Percentiles rank a stretch among this genome's conserved stretches.
phyloP scores from a whole-genome alignment of 1,284 basidiomycete genomes.

The Inonotus obliquus region DNA sequence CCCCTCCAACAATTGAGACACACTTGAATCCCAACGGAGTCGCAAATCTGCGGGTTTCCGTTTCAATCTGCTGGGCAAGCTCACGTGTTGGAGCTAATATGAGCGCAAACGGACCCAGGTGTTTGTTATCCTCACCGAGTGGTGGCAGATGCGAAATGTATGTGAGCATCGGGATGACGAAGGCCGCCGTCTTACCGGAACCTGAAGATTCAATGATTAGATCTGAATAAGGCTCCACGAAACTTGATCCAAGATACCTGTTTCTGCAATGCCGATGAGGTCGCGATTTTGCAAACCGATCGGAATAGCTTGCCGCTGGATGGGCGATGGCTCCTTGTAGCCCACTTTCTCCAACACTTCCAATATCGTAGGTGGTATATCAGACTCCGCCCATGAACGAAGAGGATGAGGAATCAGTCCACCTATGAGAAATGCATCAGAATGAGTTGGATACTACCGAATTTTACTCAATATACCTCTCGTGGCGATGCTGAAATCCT shows the following conservation, averaged over 20 bases:
- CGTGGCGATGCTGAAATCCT: conserved; percentile 95
- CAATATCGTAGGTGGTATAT: conserved; percentile 76
- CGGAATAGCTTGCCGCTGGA: conserved; percentile 97
- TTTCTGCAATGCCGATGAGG: conserved; percentile 97
- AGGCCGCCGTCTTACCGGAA: conserved; percentile 99
- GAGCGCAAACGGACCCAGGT: conserved; percentile 90
- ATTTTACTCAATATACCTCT: conserved; percentile 49
- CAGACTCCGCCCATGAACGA: conserved; percentile 87
- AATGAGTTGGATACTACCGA: neutral
- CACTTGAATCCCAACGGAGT: conserved; percentile 83
- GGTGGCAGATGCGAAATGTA: conserved; percentile 87
- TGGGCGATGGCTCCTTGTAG: conserved; percentile 95
- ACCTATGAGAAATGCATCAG: conserved; percentile 40
- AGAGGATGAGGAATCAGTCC: conserved; percentile 91
- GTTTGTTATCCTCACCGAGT: conserved; percentile 86
- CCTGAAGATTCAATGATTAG: conserved; percentile 43
- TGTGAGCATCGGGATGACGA: conserved; percentile 95
- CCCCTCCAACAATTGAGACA: conserved; percentile 97
- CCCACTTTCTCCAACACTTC: conserved; percentile 87
- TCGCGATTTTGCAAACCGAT: conserved; percentile 96
- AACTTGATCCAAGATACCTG: conserved; percentile 45
- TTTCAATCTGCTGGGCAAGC: conserved; percentile 95
- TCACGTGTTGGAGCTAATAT: conserved; percentile 97
- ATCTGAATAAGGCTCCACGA: conserved; percentile 14
- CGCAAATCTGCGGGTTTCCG: conserved; percentile 90